Base-by-base conservation (phyloP, 768 basidiomycete genomes). In the Sarcomyxa edulis region DNA sequence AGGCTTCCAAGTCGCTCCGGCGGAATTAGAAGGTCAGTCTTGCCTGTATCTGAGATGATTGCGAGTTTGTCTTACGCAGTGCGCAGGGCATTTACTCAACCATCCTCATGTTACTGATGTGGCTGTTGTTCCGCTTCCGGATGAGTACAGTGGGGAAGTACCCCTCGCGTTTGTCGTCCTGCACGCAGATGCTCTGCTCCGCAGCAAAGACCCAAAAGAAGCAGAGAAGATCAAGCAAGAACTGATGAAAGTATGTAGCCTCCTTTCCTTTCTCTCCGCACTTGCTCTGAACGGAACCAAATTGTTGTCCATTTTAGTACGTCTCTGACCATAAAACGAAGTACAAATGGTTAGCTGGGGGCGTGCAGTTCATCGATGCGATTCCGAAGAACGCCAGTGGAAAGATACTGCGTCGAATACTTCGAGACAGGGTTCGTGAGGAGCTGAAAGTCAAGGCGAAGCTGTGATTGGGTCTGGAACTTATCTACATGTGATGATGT, bases 101-200 rank as follows among this genome's bases (percentile, higher is more conserved):
- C 80, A 83, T 48, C 65, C 70, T 8, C 75, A 78, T 42, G 80
- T 87, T 8, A 60, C 58, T 3, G 81, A 81, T 49, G 65, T 65
- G 1, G 80, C 81, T 47, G 77, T 84, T 6, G 79, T 88, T 6
- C 74, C 81, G 4, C 52, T 85, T 15, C 69, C 69, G 1, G 82
- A 89, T 48, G 84, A 87, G 16, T 86, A 81, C 53, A 82, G 72
- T 41, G 84, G 86, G 12, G 85, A 90, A 53, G 48, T 84, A 7
- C 85, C 87, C 1, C 50, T 84, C 37, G 85, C 86, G 6, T 88
- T 74, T 53, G 62, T 88, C 16, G 81, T 81, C 3, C 67, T 77
- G 12, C 60, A 61, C 32, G 62, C 64, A 11, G 60, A 66, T 4
- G 61, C 64, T 7, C 53, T 55, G 25, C 61, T 68, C 30, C 59